Evolutionary conservation across 2,329 filamentous ascomycete genomes (phyloP).

Genomic region (Achaetomium macrosporum): DNA sequence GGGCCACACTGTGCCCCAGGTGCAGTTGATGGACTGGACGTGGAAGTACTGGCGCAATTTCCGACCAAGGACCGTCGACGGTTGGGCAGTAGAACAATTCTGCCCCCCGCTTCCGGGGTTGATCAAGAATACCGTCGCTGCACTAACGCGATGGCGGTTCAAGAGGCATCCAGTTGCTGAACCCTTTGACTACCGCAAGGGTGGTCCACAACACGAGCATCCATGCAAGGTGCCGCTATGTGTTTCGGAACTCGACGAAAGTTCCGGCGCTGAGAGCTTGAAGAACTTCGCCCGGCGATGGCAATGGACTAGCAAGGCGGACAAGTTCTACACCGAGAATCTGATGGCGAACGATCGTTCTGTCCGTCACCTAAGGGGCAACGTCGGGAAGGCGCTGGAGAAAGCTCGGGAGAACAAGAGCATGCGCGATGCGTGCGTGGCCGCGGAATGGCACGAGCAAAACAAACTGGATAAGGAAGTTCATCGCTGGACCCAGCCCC

Average conservation of each 20-base stretch:
- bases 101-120: background rate
- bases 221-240: conserved; percentile 3
- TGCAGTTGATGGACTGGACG: background rate
- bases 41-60: conserved; percentile 2
- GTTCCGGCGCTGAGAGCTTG: background rate
- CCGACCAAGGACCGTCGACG: background rate
- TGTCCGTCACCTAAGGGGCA: background rate
- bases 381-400: background rate
- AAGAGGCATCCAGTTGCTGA: background rate
- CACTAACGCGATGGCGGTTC: conserved; percentile 9
- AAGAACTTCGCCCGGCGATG: conserved; percentile 7
- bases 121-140: background rate
- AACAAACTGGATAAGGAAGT: background rate
- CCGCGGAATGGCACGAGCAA: background rate
- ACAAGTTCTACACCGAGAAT: background rate
- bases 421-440: too few relatives aligned
- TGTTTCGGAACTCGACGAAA: background rate
- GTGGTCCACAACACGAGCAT: conserved; percentile 16
- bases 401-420: background rate
- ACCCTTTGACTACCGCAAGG: conserved; percentile 12
- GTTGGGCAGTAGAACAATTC: background rate
- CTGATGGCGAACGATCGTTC: background rate
- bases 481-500: background rate
- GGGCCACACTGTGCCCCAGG: background rate
- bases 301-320: background rate